phyloP scores from a whole-genome alignment of 2,329 filamentous ascomycete species.

The Neopestalotiopsis sp. region DNA sequence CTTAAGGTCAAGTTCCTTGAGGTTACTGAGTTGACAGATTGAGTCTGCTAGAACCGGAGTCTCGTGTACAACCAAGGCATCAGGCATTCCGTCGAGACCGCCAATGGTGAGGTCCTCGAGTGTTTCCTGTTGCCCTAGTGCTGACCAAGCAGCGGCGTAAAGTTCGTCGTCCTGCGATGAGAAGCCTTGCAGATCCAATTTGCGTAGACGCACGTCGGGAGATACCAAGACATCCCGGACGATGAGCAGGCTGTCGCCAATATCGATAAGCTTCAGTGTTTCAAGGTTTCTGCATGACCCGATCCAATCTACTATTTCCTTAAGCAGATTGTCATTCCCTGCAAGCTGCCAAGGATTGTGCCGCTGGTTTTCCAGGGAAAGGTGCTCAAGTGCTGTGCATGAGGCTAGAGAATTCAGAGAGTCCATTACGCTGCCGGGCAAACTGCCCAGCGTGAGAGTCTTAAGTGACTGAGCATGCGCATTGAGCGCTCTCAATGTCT shows the following conservation, averaged over 20 bases:
- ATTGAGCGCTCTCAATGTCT: constrained; percentile 61
- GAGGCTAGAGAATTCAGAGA: constrained; percentile 35
- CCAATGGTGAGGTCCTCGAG: constrained; percentile 32
- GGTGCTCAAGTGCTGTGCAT: constrained; percentile 39
- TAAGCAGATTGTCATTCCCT: constrained; percentile 28
- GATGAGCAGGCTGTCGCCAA: constrained; percentile 45
- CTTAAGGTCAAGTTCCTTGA: constrained; percentile 58
- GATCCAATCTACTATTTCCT: constrained; percentile 37
- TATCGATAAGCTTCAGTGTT: constrained; percentile 47
- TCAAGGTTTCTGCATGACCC: constrained; percentile 31
- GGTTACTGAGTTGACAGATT: constrained; percentile 53
- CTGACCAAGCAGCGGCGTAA: constrained; percentile 26
- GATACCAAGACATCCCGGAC: constrained; percentile 28
- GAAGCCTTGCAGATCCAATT: constrained; percentile 29
- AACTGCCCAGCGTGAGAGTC: constrained; percentile 35
- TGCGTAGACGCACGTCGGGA: constrained; percentile 29
- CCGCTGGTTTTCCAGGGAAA: constrained; percentile 37
- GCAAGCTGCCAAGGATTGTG: constrained; percentile 26
- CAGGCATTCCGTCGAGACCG: constrained; percentile 47
- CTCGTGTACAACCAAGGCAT: constrained; percentile 47
- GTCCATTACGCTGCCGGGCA: constrained; percentile 34
- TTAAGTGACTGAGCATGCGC: constrained; percentile 41
- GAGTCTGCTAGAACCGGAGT: constrained; percentile 38
- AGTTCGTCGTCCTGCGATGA: constrained; percentile 19
- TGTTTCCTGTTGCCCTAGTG: constrained; percentile 29